phyloP scores from a whole-genome alignment of 805 yeast genomes.

The Wickerhamiella brachini region DNA sequence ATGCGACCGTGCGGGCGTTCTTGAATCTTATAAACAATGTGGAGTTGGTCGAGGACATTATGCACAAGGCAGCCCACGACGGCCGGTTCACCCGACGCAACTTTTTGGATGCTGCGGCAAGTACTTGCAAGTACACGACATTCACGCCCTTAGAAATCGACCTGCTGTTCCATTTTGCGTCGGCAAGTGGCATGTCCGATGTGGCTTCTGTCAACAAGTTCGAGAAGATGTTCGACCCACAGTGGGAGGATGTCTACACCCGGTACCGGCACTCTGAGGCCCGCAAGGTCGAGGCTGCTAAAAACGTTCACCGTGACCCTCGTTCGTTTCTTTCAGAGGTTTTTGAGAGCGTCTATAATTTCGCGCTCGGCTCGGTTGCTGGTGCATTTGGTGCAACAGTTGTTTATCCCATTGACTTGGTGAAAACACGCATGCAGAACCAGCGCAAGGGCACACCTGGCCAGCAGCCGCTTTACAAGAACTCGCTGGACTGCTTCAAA shows the following conservation, averaged over 20 bases:
- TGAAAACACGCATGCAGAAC: constrained; percentile 95
- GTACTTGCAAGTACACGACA: constrained; percentile 27
- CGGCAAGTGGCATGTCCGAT: constrained; percentile 18
- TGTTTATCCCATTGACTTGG: constrained; percentile 91
- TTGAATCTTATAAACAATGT: constrained; percentile 29
- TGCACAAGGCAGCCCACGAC: constrained; percentile 21
- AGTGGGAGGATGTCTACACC: constrained; percentile 28
- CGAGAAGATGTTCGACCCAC: constrained; percentile 30
- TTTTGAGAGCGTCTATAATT: constrained; percentile 78
- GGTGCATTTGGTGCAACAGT: constrained; percentile 98
- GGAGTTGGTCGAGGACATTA: constrained; percentile 29
- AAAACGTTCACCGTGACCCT: constrained; percentile 26
- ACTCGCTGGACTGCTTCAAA: constrained; percentile 73
- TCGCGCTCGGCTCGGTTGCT: constrained; percentile 82
- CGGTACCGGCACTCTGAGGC: constrained; percentile 22
- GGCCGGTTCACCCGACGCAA: constrained; percentile 27
- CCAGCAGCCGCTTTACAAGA: constrained; percentile 41
- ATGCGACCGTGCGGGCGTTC: constrained; percentile 32
- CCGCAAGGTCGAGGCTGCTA: constrained; percentile 27
- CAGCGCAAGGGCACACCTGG: constrained; percentile 54
- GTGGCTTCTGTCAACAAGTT: constrained; percentile 23
- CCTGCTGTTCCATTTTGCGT: constrained; percentile 29
- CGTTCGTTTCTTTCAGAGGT: constrained; percentile 39
- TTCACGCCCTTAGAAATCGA: constrained; percentile 33
- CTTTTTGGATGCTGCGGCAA: constrained; percentile 29